Conservation (phyloP, 768 basidiomycete genomes). For the Mycena floridula region DNA sequence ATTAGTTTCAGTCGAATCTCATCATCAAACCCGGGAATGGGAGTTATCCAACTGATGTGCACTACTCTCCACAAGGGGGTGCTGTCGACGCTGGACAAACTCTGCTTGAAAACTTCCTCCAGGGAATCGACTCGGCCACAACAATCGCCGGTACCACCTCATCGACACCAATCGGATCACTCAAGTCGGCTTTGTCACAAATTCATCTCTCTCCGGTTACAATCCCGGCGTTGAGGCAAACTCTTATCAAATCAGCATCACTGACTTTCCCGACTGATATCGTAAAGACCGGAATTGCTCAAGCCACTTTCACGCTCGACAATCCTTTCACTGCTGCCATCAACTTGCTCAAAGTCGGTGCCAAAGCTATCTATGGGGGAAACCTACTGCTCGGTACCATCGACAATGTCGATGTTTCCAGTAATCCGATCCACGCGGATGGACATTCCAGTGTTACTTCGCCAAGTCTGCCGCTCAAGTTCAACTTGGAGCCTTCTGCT, state of each 20-base stretch:
- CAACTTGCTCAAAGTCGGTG: slow-evolving; percentile 48
- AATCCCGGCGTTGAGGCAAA: slow-evolving; percentile 60
- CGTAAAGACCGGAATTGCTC: slow-evolving; percentile 51
- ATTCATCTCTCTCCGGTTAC: slow-evolving; percentile 54
- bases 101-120: slow-evolving; percentile 64
- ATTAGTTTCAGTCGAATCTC: slow-evolving; percentile 36
- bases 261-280: slow-evolving; percentile 60
- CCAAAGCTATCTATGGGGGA: slow-evolving; percentile 48
- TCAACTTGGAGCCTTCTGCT: slow-evolving; percentile 56
- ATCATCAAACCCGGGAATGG: slow-evolving; percentile 54
- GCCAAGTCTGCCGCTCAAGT: slow-evolving; percentile 48
- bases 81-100: slow-evolving; percentile 46
- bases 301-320: slow-evolving; percentile 47
- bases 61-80: slow-evolving; percentile 51
- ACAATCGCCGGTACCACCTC: slow-evolving; percentile 47
- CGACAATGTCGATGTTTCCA: slow-evolving; percentile 45
- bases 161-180: slow-evolving; percentile 55
- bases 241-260: slow-evolving; percentile 48
- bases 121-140: slow-evolving; percentile 51
- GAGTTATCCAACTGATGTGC: slow-evolving; percentile 56
- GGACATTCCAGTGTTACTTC: slow-evolving; percentile 59
- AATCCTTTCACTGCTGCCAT: slow-evolving; percentile 74
- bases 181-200: slow-evolving; percentile 54
- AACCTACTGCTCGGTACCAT: slow-evolving; percentile 57
- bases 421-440: slow-evolving; percentile 49